Conservation (phyloP, 1,139 yeast genomes). For the Saccharomycopsis hybrid region DNA sequence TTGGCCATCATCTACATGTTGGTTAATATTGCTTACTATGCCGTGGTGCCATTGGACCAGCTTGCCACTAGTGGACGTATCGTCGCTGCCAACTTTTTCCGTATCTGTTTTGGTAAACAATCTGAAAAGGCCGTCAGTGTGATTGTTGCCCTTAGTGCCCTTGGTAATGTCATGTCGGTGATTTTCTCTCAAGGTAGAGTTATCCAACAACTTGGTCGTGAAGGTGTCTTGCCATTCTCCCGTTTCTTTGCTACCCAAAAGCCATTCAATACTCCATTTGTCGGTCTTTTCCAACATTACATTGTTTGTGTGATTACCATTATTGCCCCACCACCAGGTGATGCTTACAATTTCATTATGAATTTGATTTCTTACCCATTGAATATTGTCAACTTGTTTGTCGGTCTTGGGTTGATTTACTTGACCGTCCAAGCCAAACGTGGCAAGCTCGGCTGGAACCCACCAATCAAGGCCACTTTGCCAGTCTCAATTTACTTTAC, state of each 20-base stretch:
- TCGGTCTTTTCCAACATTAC: conserved; percentile 51
- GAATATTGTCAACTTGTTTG: conserved; percentile 62
- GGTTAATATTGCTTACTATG: conserved; percentile 66
- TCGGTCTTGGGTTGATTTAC: conserved; percentile 65
- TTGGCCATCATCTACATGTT: conserved; percentile 60
- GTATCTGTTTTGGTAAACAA: conserved; percentile 61
- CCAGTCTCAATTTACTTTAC: conserved; percentile 61
- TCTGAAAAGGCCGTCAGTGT: conserved; percentile 63
- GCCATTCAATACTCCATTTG: conserved; percentile 50
- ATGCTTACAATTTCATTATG: conserved; percentile 69
- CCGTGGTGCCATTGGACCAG: conserved; percentile 64
- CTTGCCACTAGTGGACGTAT: conserved; percentile 58
- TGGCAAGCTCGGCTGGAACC: conserved; percentile 59
- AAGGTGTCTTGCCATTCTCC: conserved; percentile 67
- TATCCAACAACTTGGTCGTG: conserved; percentile 68
- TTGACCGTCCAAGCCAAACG: conserved; percentile 51
- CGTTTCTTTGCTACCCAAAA: conserved; percentile 44
- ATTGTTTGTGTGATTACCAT: conserved; percentile 47
- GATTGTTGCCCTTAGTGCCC: conserved; percentile 67
- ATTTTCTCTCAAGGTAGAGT: conserved; percentile 75
- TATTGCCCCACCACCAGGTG: conserved; percentile 66
- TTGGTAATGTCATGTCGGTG: conserved; percentile 75
- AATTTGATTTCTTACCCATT: conserved; percentile 73
- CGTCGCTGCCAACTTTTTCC: conserved; percentile 69
- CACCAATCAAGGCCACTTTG: conserved; percentile 64